phyloP scores from a whole-genome alignment of 345 rosid species.

The Syzygium aromaticum region DNA sequence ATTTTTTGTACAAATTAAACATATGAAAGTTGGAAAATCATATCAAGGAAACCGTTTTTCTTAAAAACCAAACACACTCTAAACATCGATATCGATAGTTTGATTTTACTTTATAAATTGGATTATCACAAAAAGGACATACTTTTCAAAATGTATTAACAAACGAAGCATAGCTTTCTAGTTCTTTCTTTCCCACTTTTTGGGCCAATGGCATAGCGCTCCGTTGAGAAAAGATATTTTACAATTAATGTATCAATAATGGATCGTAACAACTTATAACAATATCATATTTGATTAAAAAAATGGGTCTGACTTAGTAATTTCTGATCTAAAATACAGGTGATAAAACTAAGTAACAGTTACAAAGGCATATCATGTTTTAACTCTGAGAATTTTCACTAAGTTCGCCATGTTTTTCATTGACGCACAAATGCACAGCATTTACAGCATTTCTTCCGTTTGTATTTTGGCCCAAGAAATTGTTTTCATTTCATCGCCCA shows the following conservation, averaged over 20 bases:
- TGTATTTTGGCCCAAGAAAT: neutral
- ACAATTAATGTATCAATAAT: neutral
- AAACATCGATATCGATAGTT: too few relatives aligned
- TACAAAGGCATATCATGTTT: neutral
- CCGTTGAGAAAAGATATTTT: neutral
- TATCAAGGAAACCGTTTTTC: neutral
- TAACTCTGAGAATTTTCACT: neutral
- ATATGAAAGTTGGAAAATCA: neutral
- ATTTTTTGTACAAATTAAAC: neutral
- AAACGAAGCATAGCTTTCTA: neutral
- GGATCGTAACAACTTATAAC: neutral
- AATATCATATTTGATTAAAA: neutral
- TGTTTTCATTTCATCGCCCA: neutral
- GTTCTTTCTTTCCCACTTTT: neutral
- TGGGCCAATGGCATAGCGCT: neutral
- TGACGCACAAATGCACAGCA: neutral
- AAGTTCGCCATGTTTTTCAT: neutral
- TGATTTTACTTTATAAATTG: too few relatives aligned
- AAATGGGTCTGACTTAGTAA: neutral
- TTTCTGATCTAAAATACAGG: neutral
- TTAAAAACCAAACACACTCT: neutral
- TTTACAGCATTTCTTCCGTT: neutral
- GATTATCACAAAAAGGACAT: neutral
- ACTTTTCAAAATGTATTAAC: neutral
- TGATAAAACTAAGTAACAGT: neutral